Evolutionary conservation across 2,329 filamentous ascomycete species (phyloP).

Genomic region (Iodosphaeria phyllophila): DNA sequence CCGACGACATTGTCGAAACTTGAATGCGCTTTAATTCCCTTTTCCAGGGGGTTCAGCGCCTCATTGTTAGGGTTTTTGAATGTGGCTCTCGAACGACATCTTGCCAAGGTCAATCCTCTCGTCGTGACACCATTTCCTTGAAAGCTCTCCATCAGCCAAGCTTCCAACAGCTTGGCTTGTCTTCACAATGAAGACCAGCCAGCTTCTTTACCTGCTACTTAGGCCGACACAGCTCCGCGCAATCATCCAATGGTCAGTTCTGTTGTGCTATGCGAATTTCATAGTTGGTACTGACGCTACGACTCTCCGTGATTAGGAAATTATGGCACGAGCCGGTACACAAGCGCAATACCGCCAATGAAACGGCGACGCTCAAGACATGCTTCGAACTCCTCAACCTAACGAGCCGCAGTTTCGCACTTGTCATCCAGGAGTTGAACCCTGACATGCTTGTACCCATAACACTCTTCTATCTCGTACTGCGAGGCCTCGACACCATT

Average conservation of each 20-base stretch:
- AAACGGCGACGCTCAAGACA: constrained; percentile 52
- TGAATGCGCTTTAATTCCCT: too few relatives aligned
- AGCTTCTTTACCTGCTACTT: constrained; percentile 55
- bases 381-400: constrained; percentile 75
- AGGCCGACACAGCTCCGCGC: constrained; percentile 60
- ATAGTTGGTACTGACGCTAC: too few relatives aligned
- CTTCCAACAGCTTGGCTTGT: too few relatives aligned
- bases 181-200: too few relatives aligned
- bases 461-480: constrained; percentile 77
- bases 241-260: constrained; percentile 72
- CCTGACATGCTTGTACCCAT: constrained; percentile 83
- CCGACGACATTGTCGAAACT: too few relatives aligned
- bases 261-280: too few relatives aligned
- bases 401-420: constrained; percentile 83
- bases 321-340: constrained; percentile 93
- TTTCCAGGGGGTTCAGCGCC: too few relatives aligned
- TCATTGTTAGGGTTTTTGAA: too few relatives aligned
- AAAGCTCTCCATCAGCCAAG: too few relatives aligned
- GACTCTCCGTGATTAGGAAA: constrained; percentile 43
- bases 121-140: too few relatives aligned
- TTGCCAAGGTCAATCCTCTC: too few relatives aligned
- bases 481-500: constrained; percentile 91
- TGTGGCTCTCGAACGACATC: too few relatives aligned
- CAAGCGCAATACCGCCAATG: constrained; percentile 57
- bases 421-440: constrained; percentile 90